Conservation (phyloP, 345 rosid species). For the Sisymbrium irio region DNA sequence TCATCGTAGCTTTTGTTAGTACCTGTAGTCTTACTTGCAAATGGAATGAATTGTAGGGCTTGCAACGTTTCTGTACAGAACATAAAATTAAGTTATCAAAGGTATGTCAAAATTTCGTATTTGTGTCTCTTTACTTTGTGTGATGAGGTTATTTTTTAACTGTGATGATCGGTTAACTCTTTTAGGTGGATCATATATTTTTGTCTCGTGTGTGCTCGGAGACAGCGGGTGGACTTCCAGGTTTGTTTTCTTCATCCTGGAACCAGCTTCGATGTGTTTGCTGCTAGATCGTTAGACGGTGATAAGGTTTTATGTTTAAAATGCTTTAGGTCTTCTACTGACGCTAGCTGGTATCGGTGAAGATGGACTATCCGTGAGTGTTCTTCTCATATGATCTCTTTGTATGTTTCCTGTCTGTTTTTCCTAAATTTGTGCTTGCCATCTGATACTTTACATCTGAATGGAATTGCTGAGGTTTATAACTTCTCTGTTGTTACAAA, state of each 20-base stretch:
- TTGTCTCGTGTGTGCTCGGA: slow-evolving; percentile 96
- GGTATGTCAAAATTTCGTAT: slow-evolving; percentile 41
- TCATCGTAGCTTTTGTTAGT: not conserved
- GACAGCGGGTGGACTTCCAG: slow-evolving; percentile 98
- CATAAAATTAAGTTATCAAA: slow-evolving; percentile 92
- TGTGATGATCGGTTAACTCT: slow-evolving; percentile 18
- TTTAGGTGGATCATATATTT: slow-evolving; percentile 94
- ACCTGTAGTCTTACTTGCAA: not conserved
- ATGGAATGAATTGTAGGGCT: slow-evolving; percentile 50
- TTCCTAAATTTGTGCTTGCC: slow-evolving; percentile 8
- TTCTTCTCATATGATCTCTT: slow-evolving; percentile 28
- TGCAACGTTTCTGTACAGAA: slow-evolving; percentile 92
- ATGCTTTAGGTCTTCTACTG: slow-evolving; percentile 69
- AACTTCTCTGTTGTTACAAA: slow-evolving; percentile 29
- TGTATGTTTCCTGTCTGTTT: slow-evolving; percentile 24
- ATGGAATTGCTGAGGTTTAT: slow-evolving; percentile 8
- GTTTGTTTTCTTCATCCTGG: slow-evolving; percentile 39
- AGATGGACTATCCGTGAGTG: slow-evolving; percentile 91
- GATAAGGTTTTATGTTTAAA: not conserved
- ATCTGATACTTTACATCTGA: not conserved
- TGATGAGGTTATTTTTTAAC: not conserved
- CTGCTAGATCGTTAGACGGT: not conserved
- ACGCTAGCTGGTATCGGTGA: slow-evolving; percentile 94
- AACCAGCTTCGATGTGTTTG: not conserved
- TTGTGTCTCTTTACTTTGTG: not conserved